Evolutionary conservation across 129 eudicot genomes (phyloP), one percentile per base, ranked within the genome.

Genomic region (Flaveria trinervia): DNA sequence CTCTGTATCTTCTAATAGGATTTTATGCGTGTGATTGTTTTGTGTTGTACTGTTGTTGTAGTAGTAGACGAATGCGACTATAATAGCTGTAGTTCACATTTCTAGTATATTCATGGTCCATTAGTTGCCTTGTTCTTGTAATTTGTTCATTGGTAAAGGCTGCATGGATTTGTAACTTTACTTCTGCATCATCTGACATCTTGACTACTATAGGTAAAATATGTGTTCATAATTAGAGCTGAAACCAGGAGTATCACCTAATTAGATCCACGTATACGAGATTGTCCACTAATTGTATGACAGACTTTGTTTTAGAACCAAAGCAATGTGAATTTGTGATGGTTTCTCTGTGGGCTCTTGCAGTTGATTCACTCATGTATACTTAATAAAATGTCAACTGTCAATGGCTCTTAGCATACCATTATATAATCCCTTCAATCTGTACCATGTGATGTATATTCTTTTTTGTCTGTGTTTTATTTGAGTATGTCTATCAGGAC

Each of bases 361-460:
- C 39, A 30, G 51, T 39, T 39, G 23, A 28, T 36, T n/a, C 50
- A 68, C 4, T 68, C 33, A 41, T 68, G 54, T 43, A 20, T 68
- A 68, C 36, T 68, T 68, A 4, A 5, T 68, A 41, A 43, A n/a
- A 33, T 5, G 13, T 39, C 9, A 36, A 68, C 33, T 11, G 11
- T 18, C n/a, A 43, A 25, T 39, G 15, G 49, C 71, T 41, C 14
- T 66, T 66, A 16, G 15, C 71, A 9, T 66, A 9, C 41, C 17
- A 28, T 9, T 15, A 66, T 39, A 66, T 41, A 2, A 6, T 66
- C 26, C 71, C 16, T 51, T 71, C 17, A 51, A 50, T 71, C 41
- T 36, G 76, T 71, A 28, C 49, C 12, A 71, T 7, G 48, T 48
- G 46, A 48, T 17, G 75, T 15, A 18, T 64, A 10, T 65, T 75